A percentile compares a stretch with the other conserved stretches of the same genome.
phyloP scores from a whole-genome alignment of 768 basidiomycete species.

The Boletus rex-veris region DNA sequence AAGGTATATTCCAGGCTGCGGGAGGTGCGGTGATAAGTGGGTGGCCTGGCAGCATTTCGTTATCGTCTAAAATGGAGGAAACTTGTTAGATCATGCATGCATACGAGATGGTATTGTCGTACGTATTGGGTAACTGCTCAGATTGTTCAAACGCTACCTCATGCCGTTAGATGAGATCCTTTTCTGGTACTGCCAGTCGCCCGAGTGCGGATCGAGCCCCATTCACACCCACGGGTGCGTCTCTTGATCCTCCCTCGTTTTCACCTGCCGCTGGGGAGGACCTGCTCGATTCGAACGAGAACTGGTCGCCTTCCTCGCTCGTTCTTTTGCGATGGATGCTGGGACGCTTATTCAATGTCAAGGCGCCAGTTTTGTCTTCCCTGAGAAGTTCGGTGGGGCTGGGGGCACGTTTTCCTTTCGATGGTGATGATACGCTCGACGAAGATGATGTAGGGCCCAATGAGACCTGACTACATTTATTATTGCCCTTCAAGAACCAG shows the following conservation, averaged over 20 bases:
- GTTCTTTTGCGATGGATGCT: slow-evolving; percentile 52
- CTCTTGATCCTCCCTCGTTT: slow-evolving; percentile 5
- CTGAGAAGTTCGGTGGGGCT: slow-evolving; percentile 69
- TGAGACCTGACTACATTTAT: slow-evolving; percentile 3
- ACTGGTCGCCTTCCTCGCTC: slow-evolving; percentile 7
- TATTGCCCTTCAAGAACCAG: slow-evolving; percentile 5
- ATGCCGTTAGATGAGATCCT: slow-evolving; percentile 3
- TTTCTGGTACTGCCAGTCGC: slow-evolving; percentile 8
- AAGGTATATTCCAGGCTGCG: slow-evolving; percentile 4
- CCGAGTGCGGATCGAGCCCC: slow-evolving; percentile 2
- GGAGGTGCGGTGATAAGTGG: background rate
- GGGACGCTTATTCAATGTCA: slow-evolving; percentile 59
- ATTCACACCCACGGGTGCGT: background rate
- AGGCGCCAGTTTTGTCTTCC: slow-evolving; percentile 56
- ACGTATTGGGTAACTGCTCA: background rate
- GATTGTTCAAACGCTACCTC: slow-evolving; percentile 11
- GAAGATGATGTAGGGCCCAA: slow-evolving; percentile 10
- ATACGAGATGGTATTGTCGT: background rate
- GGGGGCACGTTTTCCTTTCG: slow-evolving; percentile 59
- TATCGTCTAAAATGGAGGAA: slow-evolving; percentile 7
- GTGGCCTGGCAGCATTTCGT: background rate
- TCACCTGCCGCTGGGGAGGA: slow-evolving; percentile 9
- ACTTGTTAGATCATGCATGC: slow-evolving; percentile 2
- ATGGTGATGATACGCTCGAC: slow-evolving; percentile 29
- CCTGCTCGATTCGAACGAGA: slow-evolving; percentile 12